These are phyloP conservation scores for Cucumis hystrix DNA, from an alignment of 306 rosid species.

Conservation along the genomic window DNA sequence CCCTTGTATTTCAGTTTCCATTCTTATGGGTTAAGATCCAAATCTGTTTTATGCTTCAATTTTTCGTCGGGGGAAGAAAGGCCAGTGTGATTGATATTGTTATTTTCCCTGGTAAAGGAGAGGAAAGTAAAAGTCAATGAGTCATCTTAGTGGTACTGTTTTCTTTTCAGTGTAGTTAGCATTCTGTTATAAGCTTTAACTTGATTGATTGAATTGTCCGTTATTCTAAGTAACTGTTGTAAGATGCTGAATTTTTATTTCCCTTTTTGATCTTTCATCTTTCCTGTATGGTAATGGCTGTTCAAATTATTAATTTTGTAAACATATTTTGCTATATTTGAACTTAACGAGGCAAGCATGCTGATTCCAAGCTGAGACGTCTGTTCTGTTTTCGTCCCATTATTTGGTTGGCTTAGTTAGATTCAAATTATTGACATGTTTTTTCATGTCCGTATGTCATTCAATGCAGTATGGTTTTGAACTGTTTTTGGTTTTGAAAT, in stretches of 20 bases:
- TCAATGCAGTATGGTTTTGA: background rate
- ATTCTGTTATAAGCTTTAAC: background rate
- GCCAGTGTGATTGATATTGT: background rate
- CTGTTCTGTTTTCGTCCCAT: background rate
- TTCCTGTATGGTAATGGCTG: background rate
- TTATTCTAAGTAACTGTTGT: background rate
- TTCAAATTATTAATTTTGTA: background rate
- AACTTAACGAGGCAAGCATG: background rate
- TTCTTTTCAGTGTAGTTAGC: background rate
- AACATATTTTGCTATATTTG: background rate
- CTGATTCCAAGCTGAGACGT: background rate
- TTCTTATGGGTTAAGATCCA: background rate
- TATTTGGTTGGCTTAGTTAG: background rate
- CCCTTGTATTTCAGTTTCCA: background rate
- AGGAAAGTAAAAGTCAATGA: background rate
- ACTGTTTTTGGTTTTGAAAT: background rate
- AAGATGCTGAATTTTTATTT: background rate
- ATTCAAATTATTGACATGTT: background rate
- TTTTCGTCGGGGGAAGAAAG: background rate
- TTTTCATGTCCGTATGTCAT: background rate
- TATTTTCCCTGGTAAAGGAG: background rate
- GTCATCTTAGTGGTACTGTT: background rate
- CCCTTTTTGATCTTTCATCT: background rate
- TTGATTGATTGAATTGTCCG: background rate
- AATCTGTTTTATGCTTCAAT: background rate